A percentile compares a stretch with the other conserved stretches of the same genome.
Conservation (phyloP, 257 asterid species). For the Solanum lignicaule region DNA sequence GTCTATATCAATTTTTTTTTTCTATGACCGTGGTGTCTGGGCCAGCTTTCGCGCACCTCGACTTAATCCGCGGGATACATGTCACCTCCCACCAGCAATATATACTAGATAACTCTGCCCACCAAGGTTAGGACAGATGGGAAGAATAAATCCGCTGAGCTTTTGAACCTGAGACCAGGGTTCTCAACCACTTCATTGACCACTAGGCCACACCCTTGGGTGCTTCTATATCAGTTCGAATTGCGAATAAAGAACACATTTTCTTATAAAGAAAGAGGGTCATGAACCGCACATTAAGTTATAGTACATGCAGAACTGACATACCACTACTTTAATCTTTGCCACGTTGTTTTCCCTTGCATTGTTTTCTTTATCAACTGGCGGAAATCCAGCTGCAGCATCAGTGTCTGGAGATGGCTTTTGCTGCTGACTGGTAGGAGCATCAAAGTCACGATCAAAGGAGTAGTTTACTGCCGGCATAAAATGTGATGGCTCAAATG, state of each 20-base stretch:
- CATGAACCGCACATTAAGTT: background rate
- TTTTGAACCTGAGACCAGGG: background rate
- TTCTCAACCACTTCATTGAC: background rate
- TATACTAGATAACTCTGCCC: background rate
- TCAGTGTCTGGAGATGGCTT: constrained; percentile 52
- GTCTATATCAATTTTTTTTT: background rate
- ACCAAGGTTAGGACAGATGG: background rate
- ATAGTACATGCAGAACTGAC: constrained; percentile 4
- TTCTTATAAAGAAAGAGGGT: background rate
- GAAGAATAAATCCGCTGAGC: background rate
- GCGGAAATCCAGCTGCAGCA: constrained; percentile 32
- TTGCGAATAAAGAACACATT: background rate
- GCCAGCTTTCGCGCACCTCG: background rate
- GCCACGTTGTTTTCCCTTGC: constrained; percentile 88
- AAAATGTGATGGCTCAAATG: constrained; percentile 93
- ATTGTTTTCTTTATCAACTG: constrained; percentile 46
- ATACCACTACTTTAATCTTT: constrained; percentile 93
- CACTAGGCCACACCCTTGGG: background rate
- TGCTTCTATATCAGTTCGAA: background rate
- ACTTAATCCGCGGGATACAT: background rate
- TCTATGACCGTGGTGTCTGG: background rate
- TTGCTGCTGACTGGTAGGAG: constrained; percentile 37
- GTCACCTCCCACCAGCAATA: background rate
- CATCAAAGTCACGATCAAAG: constrained; percentile 58
- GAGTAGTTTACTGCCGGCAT: constrained; percentile 80